Evolutionary conservation across 2,329 filamentous ascomycete genomes (phyloP).

Genomic region (Drechslerella coelobrocha): DNA sequence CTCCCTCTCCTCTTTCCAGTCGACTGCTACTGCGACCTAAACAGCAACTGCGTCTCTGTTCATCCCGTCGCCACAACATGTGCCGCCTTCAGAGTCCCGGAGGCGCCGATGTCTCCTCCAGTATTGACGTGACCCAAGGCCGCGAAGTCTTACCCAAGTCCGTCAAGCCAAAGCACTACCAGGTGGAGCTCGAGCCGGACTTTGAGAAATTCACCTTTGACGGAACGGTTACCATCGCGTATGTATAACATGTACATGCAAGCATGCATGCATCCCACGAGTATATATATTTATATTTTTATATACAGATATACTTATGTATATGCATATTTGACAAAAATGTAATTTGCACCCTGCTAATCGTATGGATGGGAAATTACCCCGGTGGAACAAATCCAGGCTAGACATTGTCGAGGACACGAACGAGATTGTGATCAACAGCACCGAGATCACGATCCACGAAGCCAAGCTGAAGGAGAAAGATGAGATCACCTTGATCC

Average conservation of each 20-base stretch:
- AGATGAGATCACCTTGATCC: slow-evolving; percentile 58
- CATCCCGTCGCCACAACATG: slow-evolving; percentile 75
- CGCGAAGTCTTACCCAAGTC: slow-evolving; percentile 90
- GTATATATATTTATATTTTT: no score
- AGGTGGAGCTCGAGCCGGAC: slow-evolving; percentile 88
- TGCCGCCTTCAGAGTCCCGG: slow-evolving; percentile 65
- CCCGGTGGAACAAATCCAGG: slow-evolving; percentile 66
- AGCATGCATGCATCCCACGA: no score
- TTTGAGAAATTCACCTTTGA: slow-evolving; percentile 86
- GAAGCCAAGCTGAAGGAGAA: slow-evolving; percentile 70
- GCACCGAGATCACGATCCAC: slow-evolving; percentile 83
- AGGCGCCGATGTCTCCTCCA: slow-evolving; percentile 63
- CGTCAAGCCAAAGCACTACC: slow-evolving; percentile 89
- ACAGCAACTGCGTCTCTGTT: slow-evolving; percentile 67
- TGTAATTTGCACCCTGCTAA: no score
- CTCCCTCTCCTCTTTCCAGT: no score
- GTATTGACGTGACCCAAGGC: slow-evolving; percentile 68
- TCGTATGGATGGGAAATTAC: no score
- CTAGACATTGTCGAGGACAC: slow-evolving; percentile 73
- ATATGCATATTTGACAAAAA: no score
- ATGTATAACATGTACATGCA: no score
- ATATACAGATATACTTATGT: no score
- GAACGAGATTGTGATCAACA: slow-evolving; percentile 84
- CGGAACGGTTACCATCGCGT: slow-evolving; percentile 83
- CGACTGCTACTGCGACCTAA: slow-evolving; percentile 8